Conservation (phyloP, 1,284 basidiomycete species). For the Pulveroboletus sp. region DNA sequence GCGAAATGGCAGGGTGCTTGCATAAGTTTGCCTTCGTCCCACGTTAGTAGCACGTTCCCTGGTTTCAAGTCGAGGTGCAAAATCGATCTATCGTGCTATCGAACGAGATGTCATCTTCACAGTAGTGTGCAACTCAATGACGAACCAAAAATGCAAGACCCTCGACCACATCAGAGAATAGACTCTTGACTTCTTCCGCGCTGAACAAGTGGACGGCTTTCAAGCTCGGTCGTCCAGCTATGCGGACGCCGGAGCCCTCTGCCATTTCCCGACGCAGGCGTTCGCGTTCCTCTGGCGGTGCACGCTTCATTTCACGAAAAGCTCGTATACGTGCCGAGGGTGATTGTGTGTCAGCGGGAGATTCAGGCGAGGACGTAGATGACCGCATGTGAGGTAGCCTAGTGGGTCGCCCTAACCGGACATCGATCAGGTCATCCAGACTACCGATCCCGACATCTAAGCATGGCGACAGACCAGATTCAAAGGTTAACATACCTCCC, state of each 20-base stretch:
- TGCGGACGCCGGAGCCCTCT: slow-evolving; percentile 25
- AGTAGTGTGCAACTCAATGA: slow-evolving; percentile 11
- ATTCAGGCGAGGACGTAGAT: slow-evolving; percentile 28
- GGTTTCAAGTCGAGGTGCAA: slow-evolving; percentile 92
- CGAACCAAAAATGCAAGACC: slow-evolving; percentile 81
- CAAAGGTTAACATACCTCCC: slow-evolving; percentile 50
- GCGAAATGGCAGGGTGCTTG: slow-evolving; percentile 36
- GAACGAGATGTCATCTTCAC: slow-evolving; percentile 7
- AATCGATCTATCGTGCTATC: slow-evolving; percentile 80
- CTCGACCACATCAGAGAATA: slow-evolving; percentile 78
- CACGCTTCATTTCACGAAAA: slow-evolving; percentile 68
- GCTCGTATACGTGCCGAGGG: slow-evolving; percentile 73
- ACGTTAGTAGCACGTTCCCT: slow-evolving; percentile 89
- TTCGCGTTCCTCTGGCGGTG: slow-evolving; percentile 63
- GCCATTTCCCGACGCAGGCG: slow-evolving; percentile 53
- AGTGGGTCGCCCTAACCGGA: slow-evolving; percentile 60
- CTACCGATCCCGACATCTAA: slow-evolving; percentile 35
- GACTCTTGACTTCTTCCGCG: slow-evolving; percentile 73
- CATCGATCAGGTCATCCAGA: slow-evolving; percentile 83
- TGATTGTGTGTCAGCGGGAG: slow-evolving; percentile 45
- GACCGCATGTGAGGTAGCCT: slow-evolving; percentile 49
- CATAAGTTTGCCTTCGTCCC: slow-evolving; percentile 88
- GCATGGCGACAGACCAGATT: not conserved
- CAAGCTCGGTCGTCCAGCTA: slow-evolving; percentile 42
- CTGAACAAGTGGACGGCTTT: slow-evolving; percentile 79